Conservation (phyloP, 139 green algal genomes). For the Coccomyxa sp. region DNA sequence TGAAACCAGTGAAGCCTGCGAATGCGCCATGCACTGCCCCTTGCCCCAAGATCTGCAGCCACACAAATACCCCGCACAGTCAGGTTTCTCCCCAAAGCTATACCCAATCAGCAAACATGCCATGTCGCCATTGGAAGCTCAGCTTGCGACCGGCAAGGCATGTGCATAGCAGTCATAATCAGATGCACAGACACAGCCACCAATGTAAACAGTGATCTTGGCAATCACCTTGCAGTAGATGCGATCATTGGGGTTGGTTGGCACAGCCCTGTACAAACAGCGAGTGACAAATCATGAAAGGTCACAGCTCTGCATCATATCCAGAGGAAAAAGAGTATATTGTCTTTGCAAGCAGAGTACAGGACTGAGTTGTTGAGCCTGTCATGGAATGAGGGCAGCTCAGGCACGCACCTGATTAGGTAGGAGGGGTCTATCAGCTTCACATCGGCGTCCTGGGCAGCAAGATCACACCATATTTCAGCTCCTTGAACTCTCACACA, state of each 20-base stretch:
- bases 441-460: constrained; percentile 61
- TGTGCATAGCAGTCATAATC: too few species aligned
- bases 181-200: too few species aligned
- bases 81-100: background rate
- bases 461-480: background rate
- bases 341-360: too few species aligned
- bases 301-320: too few species aligned
- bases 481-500: background rate
- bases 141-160: too few species aligned
- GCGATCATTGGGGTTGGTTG: constrained; percentile 82
- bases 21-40: constrained; percentile 94
- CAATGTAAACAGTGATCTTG: background rate
- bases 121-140: background rate
- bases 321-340: too few species aligned
- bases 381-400: too few species aligned
- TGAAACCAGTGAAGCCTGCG: constrained; percentile 88
- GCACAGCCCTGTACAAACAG: constrained; percentile 60
- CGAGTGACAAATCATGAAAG: background rate
- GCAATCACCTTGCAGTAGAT: constrained; percentile 81
- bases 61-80: background rate
- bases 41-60: constrained; percentile 74
- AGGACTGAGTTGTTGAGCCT: too few species aligned
- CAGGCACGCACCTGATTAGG: constrained; percentile 69
- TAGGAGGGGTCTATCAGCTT: constrained; percentile 97
- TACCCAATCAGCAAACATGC: background rate